Evolutionary conservation across 441 rosid species (phyloP).

Genomic region (Hura crepitans): DNA sequence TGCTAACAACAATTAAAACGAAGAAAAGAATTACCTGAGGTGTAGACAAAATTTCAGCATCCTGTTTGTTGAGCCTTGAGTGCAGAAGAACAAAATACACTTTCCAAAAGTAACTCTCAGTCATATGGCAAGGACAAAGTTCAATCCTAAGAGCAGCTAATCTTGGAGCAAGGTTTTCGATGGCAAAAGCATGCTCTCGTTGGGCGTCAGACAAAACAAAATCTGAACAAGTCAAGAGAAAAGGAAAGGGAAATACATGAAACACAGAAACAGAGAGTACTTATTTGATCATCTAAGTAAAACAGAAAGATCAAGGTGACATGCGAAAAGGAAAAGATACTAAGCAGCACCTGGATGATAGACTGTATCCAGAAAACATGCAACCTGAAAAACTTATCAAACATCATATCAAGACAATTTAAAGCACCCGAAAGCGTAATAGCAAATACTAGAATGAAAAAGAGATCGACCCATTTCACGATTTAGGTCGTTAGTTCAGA

Average conservation of each 20-base stretch:
- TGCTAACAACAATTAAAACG: neutral
- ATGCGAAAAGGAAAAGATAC: neutral
- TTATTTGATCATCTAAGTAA: neutral
- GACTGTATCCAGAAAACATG: neutral
- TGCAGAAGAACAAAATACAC: constrained; percentile 84
- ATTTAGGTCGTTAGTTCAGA: neutral
- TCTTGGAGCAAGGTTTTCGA: constrained; percentile 69
- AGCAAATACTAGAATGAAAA: neutral
- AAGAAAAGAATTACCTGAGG: constrained; percentile 52
- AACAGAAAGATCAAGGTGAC: neutral
- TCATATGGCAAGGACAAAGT: constrained; percentile 83
- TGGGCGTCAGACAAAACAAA: constrained; percentile 80
- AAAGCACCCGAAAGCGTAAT: neutral
- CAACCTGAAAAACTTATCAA: neutral
- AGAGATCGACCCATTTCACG: neutral
- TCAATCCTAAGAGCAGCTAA: constrained; percentile 80
- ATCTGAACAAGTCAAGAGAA: constrained; percentile 37
- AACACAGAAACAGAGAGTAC: neutral
- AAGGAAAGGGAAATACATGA: constrained; percentile 4
- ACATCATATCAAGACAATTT: neutral
- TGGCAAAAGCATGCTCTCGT: constrained; percentile 67
- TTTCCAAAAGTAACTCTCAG: constrained; percentile 86
- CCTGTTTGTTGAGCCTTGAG: constrained; percentile 67
- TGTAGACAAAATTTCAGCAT: constrained; percentile 71
- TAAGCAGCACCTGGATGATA: constrained; percentile 1